A percentile compares a stretch with the other conserved stretches of the same genome.
phyloP scores from a whole-genome alignment of 345 rosid genomes.

The Angophora floribunda region DNA sequence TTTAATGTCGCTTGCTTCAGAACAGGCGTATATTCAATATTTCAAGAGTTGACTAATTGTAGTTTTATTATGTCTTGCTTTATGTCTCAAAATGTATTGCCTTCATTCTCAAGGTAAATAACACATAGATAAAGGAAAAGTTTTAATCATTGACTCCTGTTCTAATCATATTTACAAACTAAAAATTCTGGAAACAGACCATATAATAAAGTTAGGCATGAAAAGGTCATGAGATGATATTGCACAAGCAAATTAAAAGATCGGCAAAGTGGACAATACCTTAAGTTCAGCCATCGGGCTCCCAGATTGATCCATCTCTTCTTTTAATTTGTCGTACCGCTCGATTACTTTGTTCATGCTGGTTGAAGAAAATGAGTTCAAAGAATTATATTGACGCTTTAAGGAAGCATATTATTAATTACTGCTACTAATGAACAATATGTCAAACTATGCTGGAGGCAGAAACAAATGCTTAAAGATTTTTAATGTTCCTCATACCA shows the following conservation, averaged over 20 bases:
- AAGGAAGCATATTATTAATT: neutral
- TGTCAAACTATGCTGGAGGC: neutral
- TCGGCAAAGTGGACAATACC: neutral
- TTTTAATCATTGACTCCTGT: neutral
- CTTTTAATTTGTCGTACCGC: slow-evolving; percentile 9
- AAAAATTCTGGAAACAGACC: neutral
- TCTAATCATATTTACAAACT: neutral
- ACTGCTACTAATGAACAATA: neutral
- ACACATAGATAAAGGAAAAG: neutral
- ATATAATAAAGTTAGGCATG: neutral
- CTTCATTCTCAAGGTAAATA: neutral
- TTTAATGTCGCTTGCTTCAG: neutral
- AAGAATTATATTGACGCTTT: neutral
- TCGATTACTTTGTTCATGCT: slow-evolving; percentile 15
- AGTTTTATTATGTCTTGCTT: neutral
- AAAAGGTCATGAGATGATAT: neutral
- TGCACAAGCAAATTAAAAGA: neutral
- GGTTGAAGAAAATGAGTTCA: neutral
- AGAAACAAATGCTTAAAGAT: neutral
- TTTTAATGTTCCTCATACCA: neutral
- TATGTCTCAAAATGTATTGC: neutral
- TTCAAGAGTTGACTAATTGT: neutral
- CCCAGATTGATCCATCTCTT: neutral
- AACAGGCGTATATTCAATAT: neutral
- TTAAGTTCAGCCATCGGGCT: slow-evolving; percentile 6